A percentile compares a stretch with the other conserved stretches of the same genome.
Conservation (phyloP, 257 asterid genomes). For the Solanum chmielewskii region DNA sequence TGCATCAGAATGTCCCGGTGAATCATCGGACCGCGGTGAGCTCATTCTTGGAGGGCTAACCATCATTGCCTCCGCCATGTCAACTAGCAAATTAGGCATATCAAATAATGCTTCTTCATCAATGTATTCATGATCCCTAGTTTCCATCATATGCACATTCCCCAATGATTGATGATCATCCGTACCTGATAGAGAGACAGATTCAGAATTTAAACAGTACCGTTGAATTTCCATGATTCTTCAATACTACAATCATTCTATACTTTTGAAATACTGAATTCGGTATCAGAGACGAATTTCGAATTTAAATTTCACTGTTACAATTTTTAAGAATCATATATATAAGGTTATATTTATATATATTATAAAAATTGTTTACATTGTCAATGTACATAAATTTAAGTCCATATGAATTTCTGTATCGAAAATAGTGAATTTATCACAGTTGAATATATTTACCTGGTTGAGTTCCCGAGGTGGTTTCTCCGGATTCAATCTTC, state of each 20-base stretch:
- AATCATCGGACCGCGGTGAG: constrained; percentile 6
- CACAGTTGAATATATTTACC: not conserved
- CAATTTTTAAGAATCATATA: not conserved
- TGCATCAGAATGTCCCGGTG: constrained; percentile 17
- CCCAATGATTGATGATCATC: not conserved
- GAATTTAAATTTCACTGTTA: no score
- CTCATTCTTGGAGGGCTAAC: constrained; percentile 36
- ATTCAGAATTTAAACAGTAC: not conserved
- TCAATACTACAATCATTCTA: not conserved
- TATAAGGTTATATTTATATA: not conserved
- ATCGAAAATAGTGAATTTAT: not conserved
- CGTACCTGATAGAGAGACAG: not conserved
- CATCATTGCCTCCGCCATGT: constrained; percentile 41
- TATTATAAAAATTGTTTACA: not conserved
- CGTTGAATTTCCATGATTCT: not conserved
- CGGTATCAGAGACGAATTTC: not conserved
- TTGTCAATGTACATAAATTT: not conserved
- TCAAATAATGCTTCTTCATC: constrained; percentile 32
- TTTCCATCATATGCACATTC: not conserved
- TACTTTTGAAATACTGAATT: not conserved
- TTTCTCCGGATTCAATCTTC: constrained; percentile 7
- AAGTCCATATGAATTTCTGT: rapidly evolving
- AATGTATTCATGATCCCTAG: constrained; percentile 5
- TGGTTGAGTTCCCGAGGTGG: not conserved
- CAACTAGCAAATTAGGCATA: constrained; percentile 38